Percentiles rank a stretch among this genome's conserved stretches.
Conservation (phyloP, 805 yeast species). For the Metschnikowia proteae region DNA sequence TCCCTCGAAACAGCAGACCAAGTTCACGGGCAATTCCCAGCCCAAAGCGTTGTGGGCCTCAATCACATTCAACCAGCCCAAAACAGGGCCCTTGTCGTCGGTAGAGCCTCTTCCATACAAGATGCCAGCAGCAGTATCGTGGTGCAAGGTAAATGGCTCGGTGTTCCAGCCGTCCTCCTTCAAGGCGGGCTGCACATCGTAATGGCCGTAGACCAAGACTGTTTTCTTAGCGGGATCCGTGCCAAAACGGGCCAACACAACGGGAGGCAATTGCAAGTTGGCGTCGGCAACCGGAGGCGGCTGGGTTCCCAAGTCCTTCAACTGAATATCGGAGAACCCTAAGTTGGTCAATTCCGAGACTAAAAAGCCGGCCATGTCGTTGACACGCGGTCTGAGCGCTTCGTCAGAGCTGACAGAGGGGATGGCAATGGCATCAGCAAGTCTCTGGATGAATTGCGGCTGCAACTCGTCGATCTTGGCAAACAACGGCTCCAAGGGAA, state of each 20-base stretch:
- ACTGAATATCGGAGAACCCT: constrained; percentile 79
- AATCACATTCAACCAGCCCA: constrained; percentile 92
- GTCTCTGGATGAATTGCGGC: constrained; percentile 67
- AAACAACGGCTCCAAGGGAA: constrained; percentile 46
- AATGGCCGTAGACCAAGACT: constrained; percentile 90
- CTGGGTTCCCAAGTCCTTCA: constrained; percentile 81
- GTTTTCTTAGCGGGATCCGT: constrained; percentile 79
- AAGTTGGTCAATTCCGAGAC: constrained; percentile 61
- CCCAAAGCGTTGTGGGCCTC: constrained; percentile 87
- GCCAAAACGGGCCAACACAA: constrained; percentile 88
- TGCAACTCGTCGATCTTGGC: constrained; percentile 69
- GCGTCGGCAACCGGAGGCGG: constrained; percentile 82
- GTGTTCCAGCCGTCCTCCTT: constrained; percentile 92
- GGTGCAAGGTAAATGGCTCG: constrained; percentile 77
- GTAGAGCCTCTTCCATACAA: constrained; percentile 92
- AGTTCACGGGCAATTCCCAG: constrained; percentile 87
- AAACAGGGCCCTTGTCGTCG: constrained; percentile 97
- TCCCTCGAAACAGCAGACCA: constrained; percentile 93
- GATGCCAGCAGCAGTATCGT: constrained; percentile 57
- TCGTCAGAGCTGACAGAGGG: constrained; percentile 95
- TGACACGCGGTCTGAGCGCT: constrained; percentile 79
- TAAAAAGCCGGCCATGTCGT: constrained; percentile 84
- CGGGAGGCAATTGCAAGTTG: constrained; percentile 80
- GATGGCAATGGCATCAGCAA: constrained; percentile 83
- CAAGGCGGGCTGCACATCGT: constrained; percentile 97